Percentiles rank a stretch among this genome's conserved stretches.
Evolutionary conservation across 495 filamentous ascomycete genomes (phyloP).

Genomic region (Recurvomyces mirabilis): DNA sequence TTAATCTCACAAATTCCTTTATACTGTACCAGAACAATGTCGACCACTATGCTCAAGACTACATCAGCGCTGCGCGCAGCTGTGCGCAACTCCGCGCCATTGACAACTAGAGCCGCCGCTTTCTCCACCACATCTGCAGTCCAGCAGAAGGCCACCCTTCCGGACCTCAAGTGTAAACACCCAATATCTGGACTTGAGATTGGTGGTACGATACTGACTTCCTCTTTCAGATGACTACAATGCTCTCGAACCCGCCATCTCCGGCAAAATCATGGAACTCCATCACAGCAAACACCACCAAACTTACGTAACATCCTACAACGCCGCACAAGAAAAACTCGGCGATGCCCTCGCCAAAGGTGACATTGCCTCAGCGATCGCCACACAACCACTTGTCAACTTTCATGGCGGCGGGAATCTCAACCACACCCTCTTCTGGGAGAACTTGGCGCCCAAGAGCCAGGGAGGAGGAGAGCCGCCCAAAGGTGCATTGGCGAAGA

Average conservation of each 20-base stretch:
- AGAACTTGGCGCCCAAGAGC: constrained; percentile 70
- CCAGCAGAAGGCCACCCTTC: constrained; percentile 82
- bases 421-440: constrained; percentile 90
- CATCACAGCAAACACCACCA: constrained; percentile 72
- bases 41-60: constrained; percentile 41
- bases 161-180: constrained; percentile 73
- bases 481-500: constrained; percentile 49
- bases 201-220: neutral
- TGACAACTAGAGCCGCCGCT: constrained; percentile 44
- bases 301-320: constrained; percentile 66
- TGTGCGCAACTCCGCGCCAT: constrained; percentile 38
- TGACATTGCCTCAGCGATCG: constrained; percentile 59
- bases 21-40: too few relatives aligned
- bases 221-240: constrained; percentile 34
- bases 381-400: constrained; percentile 78
- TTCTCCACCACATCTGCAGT: constrained; percentile 61
- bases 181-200: neutral
- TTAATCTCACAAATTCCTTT: too few relatives aligned
- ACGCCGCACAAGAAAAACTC: constrained; percentile 51
- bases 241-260: constrained; percentile 89
- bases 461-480: constrained; percentile 69
- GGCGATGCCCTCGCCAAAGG: constrained; percentile 44
- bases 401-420: constrained; percentile 91
- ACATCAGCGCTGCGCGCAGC: constrained; percentile 41
- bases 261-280: constrained; percentile 95